Conservation (phyloP, 768 basidiomycete species). For the Agrocybe pediades region DNA sequence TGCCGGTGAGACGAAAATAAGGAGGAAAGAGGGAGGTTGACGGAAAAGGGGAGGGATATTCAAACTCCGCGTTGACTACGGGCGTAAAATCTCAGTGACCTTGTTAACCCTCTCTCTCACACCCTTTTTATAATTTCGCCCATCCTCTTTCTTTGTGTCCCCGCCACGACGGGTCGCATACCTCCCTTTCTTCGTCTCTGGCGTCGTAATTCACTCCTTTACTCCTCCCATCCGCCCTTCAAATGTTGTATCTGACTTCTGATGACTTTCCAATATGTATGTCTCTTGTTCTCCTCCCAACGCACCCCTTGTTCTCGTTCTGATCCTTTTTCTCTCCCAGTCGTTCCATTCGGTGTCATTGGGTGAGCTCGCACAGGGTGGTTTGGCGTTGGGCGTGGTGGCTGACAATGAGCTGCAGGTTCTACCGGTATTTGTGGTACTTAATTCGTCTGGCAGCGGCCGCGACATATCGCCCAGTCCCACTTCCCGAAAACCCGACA, state of each 20-base stretch:
- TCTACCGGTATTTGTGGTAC: slow-evolving; percentile 95
- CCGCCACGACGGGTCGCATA: slow-evolving; percentile 23
- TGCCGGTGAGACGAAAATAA: neutral
- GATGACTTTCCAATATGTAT: slow-evolving; percentile 90
- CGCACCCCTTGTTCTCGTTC: slow-evolving; percentile 10
- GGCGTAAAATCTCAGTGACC: neutral
- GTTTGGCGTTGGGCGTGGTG: neutral
- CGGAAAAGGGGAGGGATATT: slow-evolving; percentile 9
- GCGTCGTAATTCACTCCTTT: slow-evolving; percentile 44
- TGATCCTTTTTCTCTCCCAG: slow-evolving; percentile 41
- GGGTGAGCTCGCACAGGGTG: slow-evolving; percentile 49
- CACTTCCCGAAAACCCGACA: slow-evolving; percentile 87
- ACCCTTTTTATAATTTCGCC: slow-evolving; percentile 11
- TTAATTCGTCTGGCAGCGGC: slow-evolving; percentile 81
- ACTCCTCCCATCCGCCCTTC: slow-evolving; percentile 22
- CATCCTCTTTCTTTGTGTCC: slow-evolving; percentile 10
- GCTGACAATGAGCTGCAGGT: slow-evolving; percentile 46
- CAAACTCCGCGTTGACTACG: slow-evolving; percentile 14
- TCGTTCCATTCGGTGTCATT: slow-evolving; percentile 88
- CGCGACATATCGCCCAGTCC: slow-evolving; percentile 83
- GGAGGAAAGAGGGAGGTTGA: neutral
- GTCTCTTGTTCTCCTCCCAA: slow-evolving; percentile 29
- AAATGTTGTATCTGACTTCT: slow-evolving; percentile 88
- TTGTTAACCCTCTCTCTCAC: slow-evolving; percentile 10
- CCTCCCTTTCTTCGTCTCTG: slow-evolving; percentile 32